Evolutionary conservation across 140 eudicot genomes (phyloP), one percentile per base, ranked within the genome.

Genomic region (Oenanthe javanica): DNA sequence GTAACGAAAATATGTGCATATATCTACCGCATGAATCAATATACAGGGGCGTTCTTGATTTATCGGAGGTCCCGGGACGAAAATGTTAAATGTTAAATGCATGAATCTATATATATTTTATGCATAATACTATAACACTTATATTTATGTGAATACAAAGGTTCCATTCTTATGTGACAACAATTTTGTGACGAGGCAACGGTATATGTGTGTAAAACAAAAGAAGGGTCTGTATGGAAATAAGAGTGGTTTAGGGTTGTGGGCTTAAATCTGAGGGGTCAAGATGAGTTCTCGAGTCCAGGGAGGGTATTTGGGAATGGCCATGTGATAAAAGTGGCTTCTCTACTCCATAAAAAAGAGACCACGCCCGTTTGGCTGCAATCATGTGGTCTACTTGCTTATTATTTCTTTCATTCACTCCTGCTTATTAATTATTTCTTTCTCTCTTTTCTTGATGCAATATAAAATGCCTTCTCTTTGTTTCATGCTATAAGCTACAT

Each of bases 361-460:
- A 91, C 91, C 97, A 91, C 97, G 97, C 98, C 87, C 96, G 90
- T 87, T 93, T 88, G 82, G 81, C 84, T 82, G 87, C 93, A 93
- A 91, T 91, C 87, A 91, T 93, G 85, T 80, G 92, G 95, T 91
- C 97, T 89, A 87, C 91, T 88, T 88, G 82, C 83, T 84, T 77
- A 91, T 93, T 75, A 87, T 91, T 86, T 80, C 71, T 57, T 75
- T 6, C 86, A 42, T 78, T 64, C 89, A 88, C 88, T 47, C 85
- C 80, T 82, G 84, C 81, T 85, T 83, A 74, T 87, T 82, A 19
- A 12, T 45, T 66, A 5, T 46, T 27, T 47, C 16, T 27, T 79
- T 27, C 66, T 83, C 87, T 21, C 57, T 47, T 19, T 25, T 43
- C 23, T 21, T n/a, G 67, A 59, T 6, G 13, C 67, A 59, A n/a